phyloP scores from a whole-genome alignment of 2,329 filamentous ascomycete genomes.

The Cytospora chrysosperma region DNA sequence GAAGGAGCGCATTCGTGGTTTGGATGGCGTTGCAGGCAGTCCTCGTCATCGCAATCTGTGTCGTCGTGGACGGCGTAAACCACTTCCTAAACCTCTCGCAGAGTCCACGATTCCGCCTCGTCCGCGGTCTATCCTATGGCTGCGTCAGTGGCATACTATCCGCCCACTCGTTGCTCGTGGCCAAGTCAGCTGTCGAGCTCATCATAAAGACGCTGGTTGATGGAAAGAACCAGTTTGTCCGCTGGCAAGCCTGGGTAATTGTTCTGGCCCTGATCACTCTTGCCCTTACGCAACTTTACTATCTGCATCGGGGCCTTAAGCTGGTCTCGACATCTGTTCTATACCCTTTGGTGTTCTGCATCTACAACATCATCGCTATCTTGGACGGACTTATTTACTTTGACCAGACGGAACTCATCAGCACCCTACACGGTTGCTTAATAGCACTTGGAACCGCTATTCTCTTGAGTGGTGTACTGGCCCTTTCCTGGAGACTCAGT shows the following conservation, averaged over 20 bases:
- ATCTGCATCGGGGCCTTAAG: constrained; percentile 89
- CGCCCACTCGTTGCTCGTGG: constrained; percentile 87
- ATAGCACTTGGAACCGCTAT: constrained; percentile 86
- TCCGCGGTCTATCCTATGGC: constrained; percentile 83
- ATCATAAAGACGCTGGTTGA: constrained; percentile 84
- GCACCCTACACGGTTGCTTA: constrained; percentile 71
- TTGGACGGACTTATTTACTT: constrained; percentile 97
- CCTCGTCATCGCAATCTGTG: constrained; percentile 67
- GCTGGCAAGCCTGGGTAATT: constrained; percentile 94
- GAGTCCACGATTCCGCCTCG: constrained; percentile 68
- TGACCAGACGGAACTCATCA: constrained; percentile 78
- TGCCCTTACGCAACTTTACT: constrained; percentile 89
- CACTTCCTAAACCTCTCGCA: constrained; percentile 52
- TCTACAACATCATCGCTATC: constrained; percentile 99
- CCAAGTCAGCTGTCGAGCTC: constrained; percentile 94
- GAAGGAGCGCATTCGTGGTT: constrained; percentile 71
- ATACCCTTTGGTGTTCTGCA: constrained; percentile 96
- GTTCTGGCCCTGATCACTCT: constrained; percentile 76
- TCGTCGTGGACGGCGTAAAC: constrained; percentile 58
- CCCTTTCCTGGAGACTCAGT: constrained; percentile 89
- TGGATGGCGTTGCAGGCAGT: constrained; percentile 86
- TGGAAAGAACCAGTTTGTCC: constrained; percentile 86
- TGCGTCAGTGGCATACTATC: constrained; percentile 90
- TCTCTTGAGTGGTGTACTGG: constrained; percentile 82
- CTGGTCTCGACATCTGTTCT: constrained; percentile 92